These are phyloP conservation scores for Mucor indicus DNA, from an alignment of 371 early-diverging fungal species.

Conservation along the genomic window DNA sequence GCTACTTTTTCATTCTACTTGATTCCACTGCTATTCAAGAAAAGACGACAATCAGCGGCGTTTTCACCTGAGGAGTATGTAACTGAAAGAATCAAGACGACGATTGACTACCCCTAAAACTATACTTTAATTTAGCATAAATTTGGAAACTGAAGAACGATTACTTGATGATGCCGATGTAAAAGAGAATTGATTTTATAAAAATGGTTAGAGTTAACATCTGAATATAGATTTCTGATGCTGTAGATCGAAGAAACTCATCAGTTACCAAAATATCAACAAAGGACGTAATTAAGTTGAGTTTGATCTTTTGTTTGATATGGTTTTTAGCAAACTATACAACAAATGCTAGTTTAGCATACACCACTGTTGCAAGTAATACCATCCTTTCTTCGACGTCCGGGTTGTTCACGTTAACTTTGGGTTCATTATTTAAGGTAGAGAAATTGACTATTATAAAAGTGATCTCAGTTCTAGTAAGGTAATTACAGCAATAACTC, in stretches of 20 bases:
- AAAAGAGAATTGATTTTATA: no score
- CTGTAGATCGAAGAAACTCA: background rate
- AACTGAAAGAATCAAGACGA: background rate
- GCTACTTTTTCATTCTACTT: slow-evolving; percentile 70
- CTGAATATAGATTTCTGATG: background rate
- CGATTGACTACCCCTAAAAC: background rate
- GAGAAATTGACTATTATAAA: slow-evolving; percentile 57
- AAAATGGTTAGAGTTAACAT: no score
- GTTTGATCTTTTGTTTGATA: slow-evolving; percentile 61
- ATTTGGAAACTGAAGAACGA: background rate
- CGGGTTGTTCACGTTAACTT: slow-evolving; percentile 66
- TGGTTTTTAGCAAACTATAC: slow-evolving; percentile 71
- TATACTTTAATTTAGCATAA: no score
- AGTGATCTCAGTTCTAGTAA: slow-evolving; percentile 51
- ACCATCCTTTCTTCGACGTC: slow-evolving; percentile 70
- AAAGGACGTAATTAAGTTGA: slow-evolving; percentile 37
- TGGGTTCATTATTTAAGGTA: slow-evolving; percentile 61
- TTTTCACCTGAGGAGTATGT: background rate
- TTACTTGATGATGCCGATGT: background rate
- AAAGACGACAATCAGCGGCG: background rate
- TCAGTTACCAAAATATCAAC: background rate
- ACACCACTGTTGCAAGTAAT: slow-evolving; percentile 66
- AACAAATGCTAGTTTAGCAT: slow-evolving; percentile 63
- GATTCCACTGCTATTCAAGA: background rate
- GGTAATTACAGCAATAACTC: slow-evolving; percentile 19